Evolutionary conservation across 371 early-diverging fungal species (phyloP), one percentile per base, ranked within the genome.

Genomic region (Fennellomyces sp.): DNA sequence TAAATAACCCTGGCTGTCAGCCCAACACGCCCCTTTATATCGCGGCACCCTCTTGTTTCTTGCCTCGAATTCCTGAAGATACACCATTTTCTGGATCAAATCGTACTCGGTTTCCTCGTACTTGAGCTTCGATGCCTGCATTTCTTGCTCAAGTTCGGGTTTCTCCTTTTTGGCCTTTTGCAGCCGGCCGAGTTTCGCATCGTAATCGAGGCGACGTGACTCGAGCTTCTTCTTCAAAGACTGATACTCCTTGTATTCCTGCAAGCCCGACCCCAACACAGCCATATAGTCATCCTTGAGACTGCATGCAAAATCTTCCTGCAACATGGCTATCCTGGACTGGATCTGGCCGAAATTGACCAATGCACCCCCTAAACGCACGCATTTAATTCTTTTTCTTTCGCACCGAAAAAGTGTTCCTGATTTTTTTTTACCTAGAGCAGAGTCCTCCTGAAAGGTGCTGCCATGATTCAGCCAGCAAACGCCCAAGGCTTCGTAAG

Each of bases 91-190:
- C 7, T 75, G 77, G 21, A 84, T 69, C 30, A 91, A 42, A 54
- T 89, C 84, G 54, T 88, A 85, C 51, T 85, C 81, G 11, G 92
- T 86, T 64, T 97, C 97, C 56, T 97, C 96, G 64, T 96, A 97
- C 68, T 95, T 96, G 15, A 85, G 71, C 66, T 93, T 94, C 3
- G 96, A 89, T 0, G 90, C 87, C 41, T 94, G 88, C 71, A 92
- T 80, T 49, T 96, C 97, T 60, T 97, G 95, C 63, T 95, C 97
- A 56, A 93, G 79, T 39, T 91, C 89, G 6, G 94, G 90, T 39
- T 88, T 92, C 63, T 96, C 95, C 75, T 94, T 96, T 70, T 94
- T 94, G 25, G 88, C 82, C 65, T 91, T 93, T 63, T 93, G 90
- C 19, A 93, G 84, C 62, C 91, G 90, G 73, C 83, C 86, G 25